A percentile compares a stretch with the other conserved stretches of the same genome.
Conservation (phyloP, 2,329 filamentous ascomycete species). For the Fonsecaea monophora region DNA sequence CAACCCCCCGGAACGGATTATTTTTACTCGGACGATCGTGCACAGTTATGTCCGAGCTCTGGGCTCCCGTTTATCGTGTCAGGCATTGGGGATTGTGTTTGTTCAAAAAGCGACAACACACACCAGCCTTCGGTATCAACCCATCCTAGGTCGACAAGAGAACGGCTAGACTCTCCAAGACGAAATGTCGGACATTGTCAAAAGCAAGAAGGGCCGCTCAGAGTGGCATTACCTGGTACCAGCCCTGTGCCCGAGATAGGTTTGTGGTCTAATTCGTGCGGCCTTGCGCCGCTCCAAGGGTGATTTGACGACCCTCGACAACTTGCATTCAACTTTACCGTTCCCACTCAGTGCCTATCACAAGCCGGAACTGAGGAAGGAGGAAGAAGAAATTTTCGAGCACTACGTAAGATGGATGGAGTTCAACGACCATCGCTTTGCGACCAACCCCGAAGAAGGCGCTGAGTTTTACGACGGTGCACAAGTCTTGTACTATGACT, state of each 20-base stretch:
- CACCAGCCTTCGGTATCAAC: no score
- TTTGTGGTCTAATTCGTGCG: not conserved
- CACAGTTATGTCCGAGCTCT: no score
- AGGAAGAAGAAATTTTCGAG: slow-evolving; percentile 9
- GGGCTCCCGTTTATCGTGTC: no score
- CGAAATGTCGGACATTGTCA: not conserved
- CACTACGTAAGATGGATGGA: slow-evolving; percentile 8
- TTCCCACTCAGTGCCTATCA: slow-evolving; percentile 6
- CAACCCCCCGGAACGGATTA: no score
- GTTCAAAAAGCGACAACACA: no score
- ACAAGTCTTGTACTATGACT: slow-evolving; percentile 14
- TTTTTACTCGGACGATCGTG: no score
- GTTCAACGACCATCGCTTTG: slow-evolving; percentile 4
- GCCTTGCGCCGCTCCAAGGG: not conserved
- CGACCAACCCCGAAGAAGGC: not conserved
- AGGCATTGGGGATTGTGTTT: no score
- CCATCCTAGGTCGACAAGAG: no score
- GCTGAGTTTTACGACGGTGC: slow-evolving; percentile 4
- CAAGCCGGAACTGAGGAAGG: slow-evolving; percentile 5
- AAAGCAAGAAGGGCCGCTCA: slow-evolving; percentile 9
- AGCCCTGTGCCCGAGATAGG: not conserved
- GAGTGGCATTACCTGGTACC: slow-evolving; percentile 12
- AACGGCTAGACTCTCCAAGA: no score
- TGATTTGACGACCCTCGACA: slow-evolving; percentile 3
- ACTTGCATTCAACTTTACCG: slow-evolving; percentile 4